A percentile compares a stretch with the other conserved stretches of the same genome.
phyloP scores from a whole-genome alignment of 2,329 filamentous ascomycete species.

The Aureobasidium pullulans region DNA sequence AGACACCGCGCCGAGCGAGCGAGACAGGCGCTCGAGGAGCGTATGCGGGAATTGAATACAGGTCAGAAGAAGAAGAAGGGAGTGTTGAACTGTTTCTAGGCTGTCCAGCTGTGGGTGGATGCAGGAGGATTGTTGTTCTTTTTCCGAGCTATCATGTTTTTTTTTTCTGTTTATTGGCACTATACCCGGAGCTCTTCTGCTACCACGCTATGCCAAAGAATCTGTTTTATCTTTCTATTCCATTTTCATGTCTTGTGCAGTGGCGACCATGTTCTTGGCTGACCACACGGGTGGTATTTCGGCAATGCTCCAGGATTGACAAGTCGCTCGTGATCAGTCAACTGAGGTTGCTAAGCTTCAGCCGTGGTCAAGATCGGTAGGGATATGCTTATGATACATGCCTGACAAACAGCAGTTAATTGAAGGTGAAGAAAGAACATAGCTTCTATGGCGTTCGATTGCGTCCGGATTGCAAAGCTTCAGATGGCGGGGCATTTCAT shows the following conservation, averaged over 20 bases:
- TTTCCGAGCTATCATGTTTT: neutral
- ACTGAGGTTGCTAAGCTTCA: no score
- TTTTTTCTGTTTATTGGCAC: neutral
- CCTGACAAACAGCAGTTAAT: no score
- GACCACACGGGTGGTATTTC: neutral
- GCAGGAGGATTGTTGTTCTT: neutral
- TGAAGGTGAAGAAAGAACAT: neutral
- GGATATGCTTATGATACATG: no score
- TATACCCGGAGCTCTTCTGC: constrained; percentile 6
- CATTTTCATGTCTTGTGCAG: neutral
- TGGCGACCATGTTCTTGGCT: neutral
- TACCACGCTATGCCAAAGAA: constrained; percentile 7
- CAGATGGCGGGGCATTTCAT: constrained; percentile 6
- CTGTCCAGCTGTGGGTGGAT: neutral
- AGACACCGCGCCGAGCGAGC: constrained; percentile 84
- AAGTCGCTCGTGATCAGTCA: no score
- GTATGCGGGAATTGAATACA: constrained; percentile 67
- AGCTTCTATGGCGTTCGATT: neutral
- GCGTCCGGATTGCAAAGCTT: neutral
- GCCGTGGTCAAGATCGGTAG: no score
- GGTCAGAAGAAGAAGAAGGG: constrained; percentile 90
- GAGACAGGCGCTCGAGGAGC: constrained; percentile 80
- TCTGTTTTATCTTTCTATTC: neutral
- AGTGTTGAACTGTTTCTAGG: constrained; percentile 92
- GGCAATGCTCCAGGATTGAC: neutral